Evolutionary conservation across 371 early-diverging fungal genomes (phyloP).

Genomic region (Blastocladiella emersonii): DNA sequence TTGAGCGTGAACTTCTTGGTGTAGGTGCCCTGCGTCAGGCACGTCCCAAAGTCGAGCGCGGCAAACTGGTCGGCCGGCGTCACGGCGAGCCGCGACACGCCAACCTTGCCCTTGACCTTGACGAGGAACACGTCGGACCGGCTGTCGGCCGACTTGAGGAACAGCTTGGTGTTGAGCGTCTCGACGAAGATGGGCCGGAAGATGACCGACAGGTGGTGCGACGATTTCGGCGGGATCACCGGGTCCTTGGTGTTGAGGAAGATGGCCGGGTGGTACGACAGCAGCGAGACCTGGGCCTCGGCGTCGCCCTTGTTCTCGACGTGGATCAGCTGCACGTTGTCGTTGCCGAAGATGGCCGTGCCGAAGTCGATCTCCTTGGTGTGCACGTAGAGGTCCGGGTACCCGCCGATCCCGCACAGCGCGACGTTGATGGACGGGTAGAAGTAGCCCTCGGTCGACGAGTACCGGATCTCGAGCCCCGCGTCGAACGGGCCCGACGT

Average conservation of each 20-base stretch:
- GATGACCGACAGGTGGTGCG: neutral
- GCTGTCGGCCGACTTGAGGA: slow-evolving; percentile 29
- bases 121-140: slow-evolving; percentile 36
- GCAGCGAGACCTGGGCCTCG: slow-evolving; percentile 11
- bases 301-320: slow-evolving; percentile 36
- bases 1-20: slow-evolving; percentile 24
- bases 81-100: slow-evolving; percentile 29
- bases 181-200: slow-evolving; percentile 17
- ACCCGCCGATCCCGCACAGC: slow-evolving; percentile 27
- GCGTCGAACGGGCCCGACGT: neutral
- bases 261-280: slow-evolving; percentile 3
- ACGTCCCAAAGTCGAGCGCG: slow-evolving; percentile 33
- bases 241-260: slow-evolving; percentile 3
- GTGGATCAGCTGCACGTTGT: slow-evolving; percentile 22
- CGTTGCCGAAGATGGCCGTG: slow-evolving; percentile 26
- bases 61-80: slow-evolving; percentile 19
- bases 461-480: slow-evolving; percentile 14
- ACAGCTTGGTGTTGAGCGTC: slow-evolving; percentile 26
- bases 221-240: neutral
- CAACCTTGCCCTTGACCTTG: slow-evolving; percentile 28
- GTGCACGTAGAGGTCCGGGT: slow-evolving; percentile 31
- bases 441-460: slow-evolving; percentile 8
- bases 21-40: slow-evolving; percentile 18
- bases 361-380: slow-evolving; percentile 34
- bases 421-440: neutral